phyloP scores from a whole-genome alignment of 768 basidiomycete species.

The Kwoniella dejecticola region DNA sequence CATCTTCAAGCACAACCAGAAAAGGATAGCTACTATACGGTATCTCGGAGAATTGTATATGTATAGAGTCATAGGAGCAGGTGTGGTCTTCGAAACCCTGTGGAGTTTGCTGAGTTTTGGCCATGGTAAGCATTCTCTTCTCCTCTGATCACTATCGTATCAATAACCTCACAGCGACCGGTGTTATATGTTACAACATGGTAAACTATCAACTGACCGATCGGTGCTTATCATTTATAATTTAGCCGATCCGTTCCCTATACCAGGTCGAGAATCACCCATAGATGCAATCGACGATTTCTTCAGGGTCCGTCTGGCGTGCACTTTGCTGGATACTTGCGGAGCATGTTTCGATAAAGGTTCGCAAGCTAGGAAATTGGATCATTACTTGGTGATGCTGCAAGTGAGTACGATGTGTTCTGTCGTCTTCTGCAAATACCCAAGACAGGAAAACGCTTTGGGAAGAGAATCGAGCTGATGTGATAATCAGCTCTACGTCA shows the following conservation, averaged over 20 bases:
- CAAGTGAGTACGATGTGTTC: slow-evolving; percentile 70
- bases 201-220: too few species aligned
- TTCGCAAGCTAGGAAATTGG: slow-evolving; percentile 85
- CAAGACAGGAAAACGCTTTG: too few species aligned
- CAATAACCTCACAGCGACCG: too few species aligned
- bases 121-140: slow-evolving; percentile 70
- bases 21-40: slow-evolving; percentile 85
- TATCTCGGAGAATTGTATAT: slow-evolving; percentile 97
- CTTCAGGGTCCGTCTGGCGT: slow-evolving; percentile 88
- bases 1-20: slow-evolving; percentile 90
- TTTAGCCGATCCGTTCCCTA: slow-evolving; percentile 81
- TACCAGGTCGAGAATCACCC: slow-evolving; percentile 71
- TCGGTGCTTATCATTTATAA: too few species aligned
- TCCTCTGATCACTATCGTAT: too few species aligned
- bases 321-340: slow-evolving; percentile 89
- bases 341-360: slow-evolving; percentile 98
- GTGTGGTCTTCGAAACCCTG: slow-evolving; percentile 86
- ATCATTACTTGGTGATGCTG: slow-evolving; percentile 89
- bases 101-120: slow-evolving; percentile 96
- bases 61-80: slow-evolving; percentile 84
- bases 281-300: slow-evolving; percentile 95
- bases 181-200: too few species aligned
- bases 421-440: too few species aligned
- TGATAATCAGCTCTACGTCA: slow-evolving; percentile 67
- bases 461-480: too few species aligned